phyloP scores from a whole-genome alignment of 176 grass and related monocot species.

The Tuctoria greenei region DNA sequence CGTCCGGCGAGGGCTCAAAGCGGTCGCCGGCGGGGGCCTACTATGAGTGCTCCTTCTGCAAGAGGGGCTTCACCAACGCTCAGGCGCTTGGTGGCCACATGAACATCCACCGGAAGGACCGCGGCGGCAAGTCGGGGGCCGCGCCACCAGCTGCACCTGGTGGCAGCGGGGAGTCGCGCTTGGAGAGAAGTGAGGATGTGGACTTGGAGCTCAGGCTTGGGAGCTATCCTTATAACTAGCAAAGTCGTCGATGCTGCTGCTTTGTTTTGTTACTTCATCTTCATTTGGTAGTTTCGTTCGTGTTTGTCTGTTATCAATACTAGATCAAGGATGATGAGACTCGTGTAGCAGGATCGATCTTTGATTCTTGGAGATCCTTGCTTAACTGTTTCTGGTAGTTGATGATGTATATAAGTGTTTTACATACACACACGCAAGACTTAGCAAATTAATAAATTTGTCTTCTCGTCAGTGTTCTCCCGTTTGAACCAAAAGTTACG shows the following conservation, averaged over 20 bases:
- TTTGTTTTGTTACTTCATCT: slow-evolving; percentile 13
- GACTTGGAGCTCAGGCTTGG: slow-evolving; percentile 67
- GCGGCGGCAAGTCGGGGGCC: slow-evolving; percentile 18
- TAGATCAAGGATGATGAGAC: slow-evolving; percentile 2
- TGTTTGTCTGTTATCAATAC: neutral
- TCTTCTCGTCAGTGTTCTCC: neutral
- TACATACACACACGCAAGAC: neutral
- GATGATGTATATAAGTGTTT: slow-evolving; percentile 23
- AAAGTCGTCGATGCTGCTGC: neutral
- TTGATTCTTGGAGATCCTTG: neutral
- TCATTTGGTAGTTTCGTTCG: slow-evolving; percentile 10
- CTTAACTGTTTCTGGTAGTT: neutral
- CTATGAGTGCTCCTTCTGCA: slow-evolving; percentile 63
- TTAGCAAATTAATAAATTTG: neutral
- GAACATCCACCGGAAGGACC: slow-evolving; percentile 76
- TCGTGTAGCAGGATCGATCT: neutral
- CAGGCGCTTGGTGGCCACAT: slow-evolving; percentile 78
- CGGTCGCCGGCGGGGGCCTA: slow-evolving; percentile 36
- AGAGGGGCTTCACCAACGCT: slow-evolving; percentile 67
- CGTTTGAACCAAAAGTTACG: neutral
- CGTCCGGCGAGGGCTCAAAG: neutral
- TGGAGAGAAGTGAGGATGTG: slow-evolving; percentile 39
- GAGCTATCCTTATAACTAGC: slow-evolving; percentile 36
- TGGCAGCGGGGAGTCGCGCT: slow-evolving; percentile 18
- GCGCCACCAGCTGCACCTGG: neutral